A percentile compares a stretch with the other conserved stretches of the same genome.
phyloP scores from a whole-genome alignment of 202 grass and related monocot genomes.

The Digitaria exilis region DNA sequence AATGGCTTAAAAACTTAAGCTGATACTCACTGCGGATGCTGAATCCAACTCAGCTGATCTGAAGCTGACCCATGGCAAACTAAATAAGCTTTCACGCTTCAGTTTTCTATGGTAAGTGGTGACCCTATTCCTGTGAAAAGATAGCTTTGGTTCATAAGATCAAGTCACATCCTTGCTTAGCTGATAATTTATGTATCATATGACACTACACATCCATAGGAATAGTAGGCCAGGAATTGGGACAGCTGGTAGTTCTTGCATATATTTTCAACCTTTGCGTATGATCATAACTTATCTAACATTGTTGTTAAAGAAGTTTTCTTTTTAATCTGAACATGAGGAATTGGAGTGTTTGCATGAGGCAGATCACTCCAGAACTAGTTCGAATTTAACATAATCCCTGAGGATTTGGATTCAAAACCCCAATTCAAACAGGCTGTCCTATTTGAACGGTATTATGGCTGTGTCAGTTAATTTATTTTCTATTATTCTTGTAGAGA shows the following conservation, averaged over 20 bases:
- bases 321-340: not conserved
- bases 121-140: slow-evolving; percentile 18
- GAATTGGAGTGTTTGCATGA: not conserved
- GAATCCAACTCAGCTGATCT: slow-evolving; percentile 10
- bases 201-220: too few relatives aligned
- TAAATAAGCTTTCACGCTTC: slow-evolving; percentile 36
- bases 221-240: too few relatives aligned
- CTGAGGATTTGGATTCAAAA: not conserved
- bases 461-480: not conserved
- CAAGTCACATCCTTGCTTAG: slow-evolving; percentile 19
- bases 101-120: slow-evolving; percentile 32
- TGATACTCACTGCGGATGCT: slow-evolving; percentile 7
- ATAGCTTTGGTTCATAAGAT: not conserved
- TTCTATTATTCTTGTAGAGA: not conserved
- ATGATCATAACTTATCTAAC: not conserved
- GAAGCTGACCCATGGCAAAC: slow-evolving; percentile 25
- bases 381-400: not conserved
- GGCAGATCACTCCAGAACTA: not conserved
- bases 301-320: not conserved
- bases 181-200: slow-evolving; percentile 18
- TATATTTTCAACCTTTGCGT: slow-evolving; percentile 7
- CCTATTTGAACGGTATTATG: slow-evolving; percentile 15
- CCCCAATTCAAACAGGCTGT: not conserved
- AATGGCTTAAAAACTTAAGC: slow-evolving; percentile 32
- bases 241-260: slow-evolving; percentile 12